Conservation (phyloP, 139 green algal species). For the Micractinium sp. region DNA sequence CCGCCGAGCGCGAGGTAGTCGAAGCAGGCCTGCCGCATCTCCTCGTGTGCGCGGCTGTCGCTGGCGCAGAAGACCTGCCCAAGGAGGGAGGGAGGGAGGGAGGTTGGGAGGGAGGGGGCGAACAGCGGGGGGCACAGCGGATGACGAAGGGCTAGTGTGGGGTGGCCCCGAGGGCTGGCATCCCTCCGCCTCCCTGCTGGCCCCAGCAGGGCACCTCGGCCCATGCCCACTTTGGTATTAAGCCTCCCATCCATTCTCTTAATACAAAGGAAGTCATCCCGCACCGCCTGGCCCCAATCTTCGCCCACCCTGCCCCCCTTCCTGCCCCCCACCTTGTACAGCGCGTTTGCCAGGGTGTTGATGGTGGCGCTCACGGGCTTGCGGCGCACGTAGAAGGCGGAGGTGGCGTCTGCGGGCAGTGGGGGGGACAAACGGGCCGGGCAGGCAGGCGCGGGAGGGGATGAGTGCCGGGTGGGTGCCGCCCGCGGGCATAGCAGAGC, state of each 20-base stretch:
- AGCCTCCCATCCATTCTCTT: no score
- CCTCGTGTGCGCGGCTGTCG: slow-evolving; percentile 83
- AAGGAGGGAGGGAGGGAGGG: not conserved
- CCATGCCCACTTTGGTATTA: no score
- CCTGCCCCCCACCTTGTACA: slow-evolving; percentile 86
- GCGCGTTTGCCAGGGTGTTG: slow-evolving; percentile 97
- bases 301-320: not conserved
- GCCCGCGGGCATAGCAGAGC: no score
- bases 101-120: not conserved
- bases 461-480: not conserved
- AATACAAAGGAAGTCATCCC: no score
- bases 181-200: no score
- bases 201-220: no score
- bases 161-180: no score
- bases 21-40: slow-evolving; percentile 98
- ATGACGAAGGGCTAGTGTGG: not conserved
- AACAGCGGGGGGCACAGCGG: not conserved
- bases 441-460: not conserved
- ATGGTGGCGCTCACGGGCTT: slow-evolving; percentile 96
- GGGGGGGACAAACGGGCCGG: not conserved
- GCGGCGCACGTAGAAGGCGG: slow-evolving; percentile 85
- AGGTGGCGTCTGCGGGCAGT: slow-evolving; percentile 55
- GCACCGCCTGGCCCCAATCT: not conserved
- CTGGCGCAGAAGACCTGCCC: slow-evolving; percentile 84
- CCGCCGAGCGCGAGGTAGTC: slow-evolving; percentile 95